These are phyloP conservation scores for Tephrocybe sp. DNA, from an alignment of 768 basidiomycete species.

Conservation along the genomic window DNA sequence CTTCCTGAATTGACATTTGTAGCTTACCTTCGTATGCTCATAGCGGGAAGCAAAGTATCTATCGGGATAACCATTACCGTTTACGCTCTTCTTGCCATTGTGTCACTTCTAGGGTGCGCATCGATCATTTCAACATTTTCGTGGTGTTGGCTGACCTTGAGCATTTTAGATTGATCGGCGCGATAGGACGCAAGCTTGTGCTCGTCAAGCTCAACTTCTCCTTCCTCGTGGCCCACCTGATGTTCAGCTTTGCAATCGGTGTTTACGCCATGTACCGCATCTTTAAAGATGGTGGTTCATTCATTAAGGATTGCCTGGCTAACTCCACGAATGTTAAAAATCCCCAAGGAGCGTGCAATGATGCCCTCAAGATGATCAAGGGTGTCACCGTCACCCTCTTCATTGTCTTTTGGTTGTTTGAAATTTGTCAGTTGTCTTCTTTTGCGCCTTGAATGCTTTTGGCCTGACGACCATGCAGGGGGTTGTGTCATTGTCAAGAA, in stretches of 20 bases:
- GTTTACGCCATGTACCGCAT: constrained; percentile 43
- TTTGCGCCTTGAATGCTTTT: neutral
- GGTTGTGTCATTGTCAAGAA: constrained; percentile 46
- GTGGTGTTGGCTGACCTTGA: neutral
- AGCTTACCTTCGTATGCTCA: neutral
- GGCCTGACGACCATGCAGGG: constrained; percentile 27
- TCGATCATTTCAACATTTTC: neutral
- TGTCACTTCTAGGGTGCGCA: constrained; percentile 46
- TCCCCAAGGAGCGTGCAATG: constrained; percentile 34
- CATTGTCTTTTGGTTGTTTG: constrained; percentile 46
- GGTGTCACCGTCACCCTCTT: constrained; percentile 41
- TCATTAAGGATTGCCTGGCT: constrained; percentile 35
- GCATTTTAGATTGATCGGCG: constrained; percentile 41
- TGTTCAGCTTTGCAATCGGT: constrained; percentile 45
- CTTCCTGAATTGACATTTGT: neutral
- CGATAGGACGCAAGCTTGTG: constrained; percentile 36
- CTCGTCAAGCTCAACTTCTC: constrained; percentile 44
- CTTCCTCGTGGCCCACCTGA: constrained; percentile 40
- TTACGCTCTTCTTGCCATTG: constrained; percentile 39
- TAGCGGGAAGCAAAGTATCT: constrained; percentile 38
- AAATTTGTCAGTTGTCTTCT: constrained; percentile 39
- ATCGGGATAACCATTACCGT: constrained; percentile 41
- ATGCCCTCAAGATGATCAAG: constrained; percentile 40
- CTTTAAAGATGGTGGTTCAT: constrained; percentile 40
- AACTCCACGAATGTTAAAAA: constrained; percentile 5